phyloP scores from a whole-genome alignment of 176 grass and related monocot genomes.

The Oryza glumipatula region DNA sequence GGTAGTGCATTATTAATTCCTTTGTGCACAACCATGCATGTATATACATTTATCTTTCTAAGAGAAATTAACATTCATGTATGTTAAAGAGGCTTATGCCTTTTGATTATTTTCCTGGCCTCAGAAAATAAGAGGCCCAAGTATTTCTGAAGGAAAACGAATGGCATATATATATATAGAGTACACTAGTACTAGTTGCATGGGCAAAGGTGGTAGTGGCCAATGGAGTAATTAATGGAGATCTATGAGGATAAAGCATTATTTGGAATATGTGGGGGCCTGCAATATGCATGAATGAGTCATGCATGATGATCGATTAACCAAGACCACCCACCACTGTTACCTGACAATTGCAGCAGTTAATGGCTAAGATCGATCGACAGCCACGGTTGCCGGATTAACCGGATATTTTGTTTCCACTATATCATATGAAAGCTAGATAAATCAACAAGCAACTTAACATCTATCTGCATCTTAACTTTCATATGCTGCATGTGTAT shows the following conservation, averaged over 20 bases:
- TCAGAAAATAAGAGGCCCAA: neutral
- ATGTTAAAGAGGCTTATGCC: neutral
- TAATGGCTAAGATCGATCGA: constrained; percentile 45
- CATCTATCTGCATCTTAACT: neutral
- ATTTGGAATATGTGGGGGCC: neutral
- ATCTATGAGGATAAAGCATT: neutral
- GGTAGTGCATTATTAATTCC: neutral
- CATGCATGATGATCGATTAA: constrained; percentile 26
- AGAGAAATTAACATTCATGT: neutral
- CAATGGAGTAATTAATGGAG: neutral
- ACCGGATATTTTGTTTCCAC: constrained; percentile 9
- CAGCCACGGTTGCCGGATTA: neutral
- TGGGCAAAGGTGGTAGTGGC: neutral
- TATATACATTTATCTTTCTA: neutral
- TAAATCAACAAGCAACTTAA: neutral
- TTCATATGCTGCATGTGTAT: neutral
- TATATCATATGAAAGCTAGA: neutral
- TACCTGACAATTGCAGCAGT: constrained; percentile 44
- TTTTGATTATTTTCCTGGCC: neutral
- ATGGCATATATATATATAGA: neutral
- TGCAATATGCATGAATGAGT: neutral
- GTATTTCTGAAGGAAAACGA: neutral
- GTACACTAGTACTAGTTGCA: neutral
- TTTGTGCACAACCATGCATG: neutral
- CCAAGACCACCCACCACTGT: constrained; percentile 22